A percentile compares a stretch with the other conserved stretches of the same genome.
These are phyloP conservation scores for Daedalea quercina DNA, from an alignment of 768 basidiomycete genomes.

Conservation along the genomic window DNA sequence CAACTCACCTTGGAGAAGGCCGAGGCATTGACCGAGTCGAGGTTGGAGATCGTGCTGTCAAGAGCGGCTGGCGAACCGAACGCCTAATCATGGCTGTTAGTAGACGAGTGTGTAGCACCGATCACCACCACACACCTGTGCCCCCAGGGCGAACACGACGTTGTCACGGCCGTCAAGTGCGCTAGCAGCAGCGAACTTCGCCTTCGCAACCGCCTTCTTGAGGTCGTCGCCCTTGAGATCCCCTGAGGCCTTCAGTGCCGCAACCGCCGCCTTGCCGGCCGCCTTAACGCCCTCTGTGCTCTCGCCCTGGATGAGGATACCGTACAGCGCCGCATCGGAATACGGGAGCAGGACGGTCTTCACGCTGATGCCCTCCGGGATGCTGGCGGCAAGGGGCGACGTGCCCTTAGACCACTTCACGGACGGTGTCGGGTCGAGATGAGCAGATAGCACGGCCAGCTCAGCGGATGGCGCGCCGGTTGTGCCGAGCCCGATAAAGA, in stretches of 20 bases:
- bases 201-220: slow-evolving; percentile 78
- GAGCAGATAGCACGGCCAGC: slow-evolving; percentile 71
- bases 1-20: slow-evolving; percentile 63
- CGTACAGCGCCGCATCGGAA: slow-evolving; percentile 87
- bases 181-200: slow-evolving; percentile 77
- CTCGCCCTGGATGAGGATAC: slow-evolving; percentile 69
- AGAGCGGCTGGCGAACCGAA: slow-evolving; percentile 54
- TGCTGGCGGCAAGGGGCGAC: slow-evolving; percentile 56
- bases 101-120: not conserved
- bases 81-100: slow-evolving; percentile 35
- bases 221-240: slow-evolving; percentile 53
- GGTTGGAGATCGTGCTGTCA: slow-evolving; percentile 53
- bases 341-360: slow-evolving; percentile 79
- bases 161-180: slow-evolving; percentile 66
- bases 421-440: slow-evolving; percentile 71
- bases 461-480: slow-evolving; percentile 58
- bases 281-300: slow-evolving; percentile 58
- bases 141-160: slow-evolving; percentile 50
- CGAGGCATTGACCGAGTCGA: slow-evolving; percentile 64
- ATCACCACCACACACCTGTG: slow-evolving; percentile 44
- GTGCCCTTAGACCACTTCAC: slow-evolving; percentile 83
- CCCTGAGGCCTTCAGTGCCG: slow-evolving; percentile 49
- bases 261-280: slow-evolving; percentile 62
- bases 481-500: slow-evolving; percentile 87
- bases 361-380: slow-evolving; percentile 58